Conservation (phyloP, 164 flowering plant genomes). For the Annona cherimola region DNA sequence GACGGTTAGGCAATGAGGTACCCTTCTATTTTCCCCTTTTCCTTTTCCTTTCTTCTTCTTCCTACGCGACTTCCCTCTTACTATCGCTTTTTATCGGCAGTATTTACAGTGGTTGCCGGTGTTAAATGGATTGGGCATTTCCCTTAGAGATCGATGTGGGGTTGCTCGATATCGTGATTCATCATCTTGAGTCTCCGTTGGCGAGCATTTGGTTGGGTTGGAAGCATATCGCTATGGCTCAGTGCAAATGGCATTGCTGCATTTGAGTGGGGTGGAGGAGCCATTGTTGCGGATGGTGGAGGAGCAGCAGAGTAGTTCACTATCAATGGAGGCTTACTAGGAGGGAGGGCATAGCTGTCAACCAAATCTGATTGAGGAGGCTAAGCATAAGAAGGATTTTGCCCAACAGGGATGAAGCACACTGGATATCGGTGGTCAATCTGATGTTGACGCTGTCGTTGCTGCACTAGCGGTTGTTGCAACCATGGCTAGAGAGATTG, state of each 20-base stretch:
- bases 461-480: constrained; percentile 11
- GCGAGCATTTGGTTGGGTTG: too few relatives aligned
- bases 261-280: background rate
- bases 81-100: too few relatives aligned
- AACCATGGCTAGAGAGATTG: constrained; percentile 35
- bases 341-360: constrained; percentile 33
- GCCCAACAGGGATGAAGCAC: constrained; percentile 56
- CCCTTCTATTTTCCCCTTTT: too few relatives aligned
- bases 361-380: constrained; percentile 41
- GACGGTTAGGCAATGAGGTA: too few relatives aligned
- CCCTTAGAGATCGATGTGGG: too few relatives aligned
- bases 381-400: constrained; percentile 49
- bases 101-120: too few relatives aligned
- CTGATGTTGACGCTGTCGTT: constrained; percentile 34
- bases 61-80: too few relatives aligned
- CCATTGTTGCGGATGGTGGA: constrained; percentile 28
- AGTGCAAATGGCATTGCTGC: constrained; percentile 30
- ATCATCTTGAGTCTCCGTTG: too few relatives aligned
- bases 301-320: constrained; percentile 34
- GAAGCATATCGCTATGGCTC: too few relatives aligned
- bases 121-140: too few relatives aligned
- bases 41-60: too few relatives aligned
- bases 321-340: constrained; percentile 49
- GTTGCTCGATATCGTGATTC: too few relatives aligned
- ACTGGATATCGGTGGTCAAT: constrained; percentile 54